Evolutionary conservation across 768 basidiomycete species (phyloP).

Genomic region (Boletus sp.): DNA sequence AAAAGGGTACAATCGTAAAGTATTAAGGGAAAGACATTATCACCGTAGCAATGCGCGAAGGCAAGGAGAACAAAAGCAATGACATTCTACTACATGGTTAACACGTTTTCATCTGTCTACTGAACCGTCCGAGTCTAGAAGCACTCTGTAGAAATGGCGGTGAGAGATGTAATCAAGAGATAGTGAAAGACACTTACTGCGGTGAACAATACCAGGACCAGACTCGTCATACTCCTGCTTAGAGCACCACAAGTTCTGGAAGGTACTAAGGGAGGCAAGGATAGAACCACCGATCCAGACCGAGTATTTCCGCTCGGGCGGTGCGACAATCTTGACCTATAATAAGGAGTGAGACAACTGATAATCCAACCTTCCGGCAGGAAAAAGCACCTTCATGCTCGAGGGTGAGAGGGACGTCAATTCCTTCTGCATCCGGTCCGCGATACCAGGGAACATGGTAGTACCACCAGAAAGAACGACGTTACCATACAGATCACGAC

Average conservation of each 20-base stretch:
- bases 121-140: conserved; percentile 21
- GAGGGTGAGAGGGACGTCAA: conserved; percentile 74
- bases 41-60: conserved; percentile 14
- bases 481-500: conserved; percentile 35
- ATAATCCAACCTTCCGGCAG: neutral
- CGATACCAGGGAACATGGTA: conserved; percentile 96
- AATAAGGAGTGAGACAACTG: neutral
- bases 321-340: conserved; percentile 87
- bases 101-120: conserved; percentile 23
- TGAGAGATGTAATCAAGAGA: neutral
- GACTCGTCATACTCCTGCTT: conserved; percentile 92
- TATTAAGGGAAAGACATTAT: conserved; percentile 18
- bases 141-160: conserved; percentile 17
- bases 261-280: conserved; percentile 85
- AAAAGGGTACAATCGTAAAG: conserved; percentile 21
- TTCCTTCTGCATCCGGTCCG: conserved; percentile 96
- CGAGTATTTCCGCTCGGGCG: conserved; percentile 92
- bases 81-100: conserved; percentile 28
- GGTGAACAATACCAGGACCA: conserved; percentile 77
- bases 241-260: conserved; percentile 96
- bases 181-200: conserved; percentile 48
- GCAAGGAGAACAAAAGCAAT: conserved; percentile 14
- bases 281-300: conserved; percentile 94
- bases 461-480: conserved; percentile 72
- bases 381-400: conserved; percentile 71